Conservation (phyloP, 306 rosid species). For the Trifolium pratense region DNA sequence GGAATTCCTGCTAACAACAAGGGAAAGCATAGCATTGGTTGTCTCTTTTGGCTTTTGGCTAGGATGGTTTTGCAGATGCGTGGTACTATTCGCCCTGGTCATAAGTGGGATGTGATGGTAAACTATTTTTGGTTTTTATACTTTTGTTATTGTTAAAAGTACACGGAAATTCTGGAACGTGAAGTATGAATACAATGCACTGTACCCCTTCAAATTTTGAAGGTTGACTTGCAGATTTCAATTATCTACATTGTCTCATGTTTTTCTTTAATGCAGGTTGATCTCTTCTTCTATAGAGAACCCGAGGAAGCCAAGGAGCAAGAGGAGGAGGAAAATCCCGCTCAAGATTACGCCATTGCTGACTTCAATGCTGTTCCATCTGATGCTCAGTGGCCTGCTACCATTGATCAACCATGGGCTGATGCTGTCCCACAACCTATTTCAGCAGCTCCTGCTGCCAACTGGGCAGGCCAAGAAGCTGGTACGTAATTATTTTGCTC, state of each 20-base stretch:
- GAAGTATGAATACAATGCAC: not conserved
- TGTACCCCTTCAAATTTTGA: not conserved
- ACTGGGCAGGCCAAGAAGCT: conserved; percentile 46
- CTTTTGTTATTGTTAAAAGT: not conserved
- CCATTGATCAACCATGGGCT: conserved; percentile 44
- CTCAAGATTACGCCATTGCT: conserved; percentile 56
- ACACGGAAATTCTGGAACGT: not conserved
- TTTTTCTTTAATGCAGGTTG: conserved; percentile 60
- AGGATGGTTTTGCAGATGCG: conserved; percentile 96
- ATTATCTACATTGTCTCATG: conserved; percentile 16
- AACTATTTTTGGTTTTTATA: not conserved
- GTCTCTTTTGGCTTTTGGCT: conserved; percentile 91
- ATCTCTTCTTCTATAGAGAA: conserved; percentile 86
- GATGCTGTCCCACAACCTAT: conserved; percentile 51
- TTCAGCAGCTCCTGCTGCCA: conserved; percentile 47
- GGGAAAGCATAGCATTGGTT: conserved; percentile 92
- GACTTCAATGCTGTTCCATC: conserved; percentile 49
- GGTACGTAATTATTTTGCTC: conserved; percentile 25
- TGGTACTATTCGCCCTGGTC: conserved; percentile 70
- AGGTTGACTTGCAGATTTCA: conserved; percentile 39
- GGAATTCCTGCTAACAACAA: conserved; percentile 95
- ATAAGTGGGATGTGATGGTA: conserved; percentile 93
- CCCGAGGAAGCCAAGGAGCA: conserved; percentile 79
- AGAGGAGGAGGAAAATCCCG: conserved; percentile 72
- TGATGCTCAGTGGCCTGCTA: conserved; percentile 51